phyloP scores from a whole-genome alignment of 2,329 filamentous ascomycete genomes.

The Xylaria sp. region DNA sequence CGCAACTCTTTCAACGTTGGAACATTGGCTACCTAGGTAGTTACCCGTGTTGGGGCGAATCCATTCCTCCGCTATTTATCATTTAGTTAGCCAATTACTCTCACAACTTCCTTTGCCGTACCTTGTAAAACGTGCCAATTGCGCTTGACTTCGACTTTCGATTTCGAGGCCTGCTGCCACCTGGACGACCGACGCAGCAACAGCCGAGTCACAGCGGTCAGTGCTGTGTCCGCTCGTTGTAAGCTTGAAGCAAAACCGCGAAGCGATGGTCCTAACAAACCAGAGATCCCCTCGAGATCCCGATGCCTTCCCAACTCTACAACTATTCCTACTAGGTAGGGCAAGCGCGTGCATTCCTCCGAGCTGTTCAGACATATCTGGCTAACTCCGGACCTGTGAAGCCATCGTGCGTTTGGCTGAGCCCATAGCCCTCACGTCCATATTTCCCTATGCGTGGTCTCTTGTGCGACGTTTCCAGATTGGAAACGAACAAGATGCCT shows the following conservation, averaged over 20 bases:
- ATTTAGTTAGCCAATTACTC: not conserved
- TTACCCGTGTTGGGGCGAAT: not conserved
- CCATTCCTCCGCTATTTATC: not conserved
- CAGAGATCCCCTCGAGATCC: constrained; percentile 62
- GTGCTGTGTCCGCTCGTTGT: constrained; percentile 52
- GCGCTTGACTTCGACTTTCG: not conserved
- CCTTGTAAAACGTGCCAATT: not conserved
- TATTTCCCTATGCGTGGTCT: constrained; percentile 90
- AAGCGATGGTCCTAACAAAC: constrained; percentile 59
- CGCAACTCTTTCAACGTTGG: too few relatives aligned
- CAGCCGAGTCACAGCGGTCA: constrained; percentile 19
- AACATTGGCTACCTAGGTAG: too few relatives aligned
- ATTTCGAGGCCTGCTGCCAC: not conserved
- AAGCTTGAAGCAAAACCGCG: constrained; percentile 48
- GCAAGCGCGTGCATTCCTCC: constrained; percentile 23
- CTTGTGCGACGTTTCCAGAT: constrained; percentile 78
- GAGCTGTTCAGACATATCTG: not conserved
- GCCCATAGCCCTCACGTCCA: constrained; percentile 89
- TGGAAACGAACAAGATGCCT: constrained; percentile 75
- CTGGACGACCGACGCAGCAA: constrained; percentile 6
- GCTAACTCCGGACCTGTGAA: constrained; percentile 44
- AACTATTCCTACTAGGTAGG: constrained; percentile 85
- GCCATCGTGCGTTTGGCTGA: constrained; percentile 92
- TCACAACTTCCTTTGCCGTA: not conserved
- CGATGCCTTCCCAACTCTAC: constrained; percentile 78